These are phyloP conservation scores for Oryza longistaminata DNA, from an alignment of 176 grass and related monocot genomes.

Conservation along the genomic window DNA sequence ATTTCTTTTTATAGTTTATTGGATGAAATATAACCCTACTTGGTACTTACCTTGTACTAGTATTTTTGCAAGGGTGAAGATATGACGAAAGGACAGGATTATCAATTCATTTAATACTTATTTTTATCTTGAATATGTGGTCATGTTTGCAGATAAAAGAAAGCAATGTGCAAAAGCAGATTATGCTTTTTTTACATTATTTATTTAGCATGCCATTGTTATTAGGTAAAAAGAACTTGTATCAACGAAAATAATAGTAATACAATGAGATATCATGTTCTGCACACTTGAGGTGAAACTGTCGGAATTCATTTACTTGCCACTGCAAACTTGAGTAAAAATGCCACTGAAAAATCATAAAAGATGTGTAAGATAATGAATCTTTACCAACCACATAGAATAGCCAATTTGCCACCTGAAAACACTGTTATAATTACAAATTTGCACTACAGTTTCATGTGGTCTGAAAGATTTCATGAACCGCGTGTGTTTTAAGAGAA, in stretches of 20 bases:
- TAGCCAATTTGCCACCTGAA: neutral
- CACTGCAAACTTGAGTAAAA: neutral
- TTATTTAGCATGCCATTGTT: neutral
- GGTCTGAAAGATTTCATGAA: neutral
- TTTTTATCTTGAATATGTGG: neutral
- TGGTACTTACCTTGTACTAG: neutral
- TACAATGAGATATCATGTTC: neutral
- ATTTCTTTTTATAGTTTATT: neutral
- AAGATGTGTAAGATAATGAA: neutral
- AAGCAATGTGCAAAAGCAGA: neutral
- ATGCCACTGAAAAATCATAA: neutral
- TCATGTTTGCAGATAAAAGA: neutral
- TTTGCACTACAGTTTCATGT: neutral
- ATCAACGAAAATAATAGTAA: conserved; percentile 28
- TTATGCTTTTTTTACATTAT: neutral
- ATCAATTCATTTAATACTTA: neutral
- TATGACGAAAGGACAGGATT: neutral
- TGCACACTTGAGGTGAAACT: neutral
- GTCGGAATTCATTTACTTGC: neutral
- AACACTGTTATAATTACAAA: neutral
- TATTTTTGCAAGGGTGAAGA: neutral
- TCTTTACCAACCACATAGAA: neutral
- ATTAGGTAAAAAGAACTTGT: conserved; percentile 9
- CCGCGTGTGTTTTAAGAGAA: neutral
- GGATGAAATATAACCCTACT: neutral